phyloP scores from a whole-genome alignment of 2,329 filamentous ascomycete species.

The Ascochyta pisi region DNA sequence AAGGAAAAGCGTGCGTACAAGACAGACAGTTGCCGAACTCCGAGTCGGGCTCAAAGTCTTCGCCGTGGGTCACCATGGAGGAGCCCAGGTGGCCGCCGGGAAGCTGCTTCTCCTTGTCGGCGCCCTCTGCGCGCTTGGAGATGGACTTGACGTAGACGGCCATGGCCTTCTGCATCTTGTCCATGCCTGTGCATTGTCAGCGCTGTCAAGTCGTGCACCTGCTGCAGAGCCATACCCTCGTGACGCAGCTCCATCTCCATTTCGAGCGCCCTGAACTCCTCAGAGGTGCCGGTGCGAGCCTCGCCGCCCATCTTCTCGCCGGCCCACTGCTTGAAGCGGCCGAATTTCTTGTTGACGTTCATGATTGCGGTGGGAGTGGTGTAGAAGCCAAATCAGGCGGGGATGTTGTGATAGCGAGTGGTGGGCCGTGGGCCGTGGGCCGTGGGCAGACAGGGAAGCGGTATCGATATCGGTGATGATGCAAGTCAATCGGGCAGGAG shows the following conservation, averaged over 20 bases:
- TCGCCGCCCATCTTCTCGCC: slow-evolving; percentile 95
- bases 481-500: slow-evolving; percentile 22
- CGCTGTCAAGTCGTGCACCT: neutral
- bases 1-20: slow-evolving; percentile 55
- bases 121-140: slow-evolving; percentile 80
- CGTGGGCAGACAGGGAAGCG: slow-evolving; percentile 2
- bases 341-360: slow-evolving; percentile 85
- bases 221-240: slow-evolving; percentile 67
- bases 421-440: slow-evolving; percentile 12
- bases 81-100: slow-evolving; percentile 81
- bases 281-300: slow-evolving; percentile 82
- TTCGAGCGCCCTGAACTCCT: slow-evolving; percentile 91
- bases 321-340: slow-evolving; percentile 97
- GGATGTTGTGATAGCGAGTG: slow-evolving; percentile 26
- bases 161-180: slow-evolving; percentile 86
- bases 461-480: slow-evolving; percentile 25
- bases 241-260: slow-evolving; percentile 88
- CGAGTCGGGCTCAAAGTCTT: slow-evolving; percentile 90
- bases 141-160: slow-evolving; percentile 86
- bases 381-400: slow-evolving; percentile 20
- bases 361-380: slow-evolving; percentile 45
- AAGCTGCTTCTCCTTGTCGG: slow-evolving; percentile 86
- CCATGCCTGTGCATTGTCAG: slow-evolving; percentile 70
- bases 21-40: slow-evolving; percentile 89
- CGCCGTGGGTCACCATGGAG: slow-evolving; percentile 86